These are phyloP conservation scores for Juncus inflexus DNA, from an alignment of 176 grass and related monocot species.

Conservation along the genomic window DNA sequence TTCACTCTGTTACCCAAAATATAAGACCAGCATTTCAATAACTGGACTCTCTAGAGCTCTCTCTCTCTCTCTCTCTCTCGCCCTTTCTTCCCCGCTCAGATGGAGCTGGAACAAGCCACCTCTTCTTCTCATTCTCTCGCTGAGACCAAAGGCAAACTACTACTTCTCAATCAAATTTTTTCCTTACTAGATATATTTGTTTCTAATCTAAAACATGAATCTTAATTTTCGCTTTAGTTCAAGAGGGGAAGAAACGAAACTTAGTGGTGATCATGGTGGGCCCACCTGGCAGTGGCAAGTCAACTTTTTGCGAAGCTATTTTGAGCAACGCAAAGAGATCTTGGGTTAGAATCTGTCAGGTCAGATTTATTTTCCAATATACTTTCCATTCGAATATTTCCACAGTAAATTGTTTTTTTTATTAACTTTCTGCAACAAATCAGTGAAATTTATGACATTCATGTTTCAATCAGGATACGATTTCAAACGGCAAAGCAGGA, in stretches of 20 bases:
- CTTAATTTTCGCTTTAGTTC: not conserved
- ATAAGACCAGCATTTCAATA: too few species aligned
- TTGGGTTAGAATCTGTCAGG: constrained; percentile 83
- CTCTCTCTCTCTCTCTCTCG: not conserved
- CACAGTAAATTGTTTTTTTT: too few species aligned
- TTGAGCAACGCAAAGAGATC: constrained; percentile 30
- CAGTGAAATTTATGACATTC: not conserved
- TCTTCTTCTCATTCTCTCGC: not conserved
- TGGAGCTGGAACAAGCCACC: constrained; percentile 7
- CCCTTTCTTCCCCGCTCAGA: not conserved
- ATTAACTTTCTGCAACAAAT: too few species aligned
- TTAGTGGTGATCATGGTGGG: constrained; percentile 56
- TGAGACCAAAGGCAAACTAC: not conserved
- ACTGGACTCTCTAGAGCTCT: not conserved
- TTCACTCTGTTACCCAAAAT: too few species aligned
- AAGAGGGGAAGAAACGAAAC: not conserved
- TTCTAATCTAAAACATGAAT: not conserved
- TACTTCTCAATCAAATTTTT: not conserved
- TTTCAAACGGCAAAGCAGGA: constrained; percentile 62
- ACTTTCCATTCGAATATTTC: not conserved
- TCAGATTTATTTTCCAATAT: not conserved
- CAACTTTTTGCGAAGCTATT: constrained; percentile 76
- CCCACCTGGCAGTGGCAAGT: constrained; percentile 78
- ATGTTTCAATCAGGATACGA: constrained; percentile 47
- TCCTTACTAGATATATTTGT: not conserved